These are phyloP conservation scores for Amphicarpaea edgeworthii DNA, from an alignment of 306 rosid genomes.

Conservation along the genomic window DNA sequence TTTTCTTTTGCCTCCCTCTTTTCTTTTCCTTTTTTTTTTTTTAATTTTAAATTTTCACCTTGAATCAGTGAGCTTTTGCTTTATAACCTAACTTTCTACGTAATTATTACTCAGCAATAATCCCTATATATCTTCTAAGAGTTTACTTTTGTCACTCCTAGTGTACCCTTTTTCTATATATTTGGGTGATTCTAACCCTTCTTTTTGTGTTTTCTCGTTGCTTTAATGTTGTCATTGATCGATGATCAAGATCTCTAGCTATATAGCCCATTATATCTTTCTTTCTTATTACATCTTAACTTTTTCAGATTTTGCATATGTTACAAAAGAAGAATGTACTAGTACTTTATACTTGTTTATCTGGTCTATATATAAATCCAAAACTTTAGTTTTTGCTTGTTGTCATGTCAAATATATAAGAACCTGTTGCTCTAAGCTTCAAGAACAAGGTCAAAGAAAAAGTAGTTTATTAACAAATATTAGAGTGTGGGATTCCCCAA, in stretches of 20 bases:
- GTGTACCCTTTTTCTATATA: conserved; percentile 35
- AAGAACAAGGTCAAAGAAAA: conserved; percentile 44
- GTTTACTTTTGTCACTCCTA: conserved; percentile 46
- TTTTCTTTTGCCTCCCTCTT: conserved; percentile 44
- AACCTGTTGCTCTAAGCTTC: conserved; percentile 47
- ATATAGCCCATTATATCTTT: conserved; percentile 36
- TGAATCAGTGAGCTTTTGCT: conserved; percentile 55
- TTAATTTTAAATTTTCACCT: conserved; percentile 27
- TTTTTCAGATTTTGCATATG: conserved; percentile 51
- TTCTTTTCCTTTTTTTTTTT: conserved; percentile 37
- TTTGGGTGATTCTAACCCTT: conserved; percentile 48
- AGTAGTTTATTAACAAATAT: conserved; percentile 5
- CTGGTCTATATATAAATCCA: conserved; percentile 40
- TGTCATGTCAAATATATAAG: conserved; percentile 50
- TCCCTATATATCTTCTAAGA: conserved; percentile 46
- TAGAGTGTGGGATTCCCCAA: not conserved
- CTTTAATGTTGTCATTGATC: conserved; percentile 52
- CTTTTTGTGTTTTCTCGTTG: conserved; percentile 55
- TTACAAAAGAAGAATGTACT: conserved; percentile 50
- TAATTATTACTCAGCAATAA: conserved; percentile 71
- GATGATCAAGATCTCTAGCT: conserved; percentile 56
- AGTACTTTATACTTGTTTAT: conserved; percentile 45
- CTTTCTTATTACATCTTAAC: conserved; percentile 57
- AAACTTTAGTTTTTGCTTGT: conserved; percentile 38
- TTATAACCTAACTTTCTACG: conserved; percentile 64